A percentile compares a stretch with the other conserved stretches of the same genome.
These are phyloP conservation scores for Vitellaria paradoxa DNA, from an alignment of 179 eudicot genomes.

Conservation along the genomic window DNA sequence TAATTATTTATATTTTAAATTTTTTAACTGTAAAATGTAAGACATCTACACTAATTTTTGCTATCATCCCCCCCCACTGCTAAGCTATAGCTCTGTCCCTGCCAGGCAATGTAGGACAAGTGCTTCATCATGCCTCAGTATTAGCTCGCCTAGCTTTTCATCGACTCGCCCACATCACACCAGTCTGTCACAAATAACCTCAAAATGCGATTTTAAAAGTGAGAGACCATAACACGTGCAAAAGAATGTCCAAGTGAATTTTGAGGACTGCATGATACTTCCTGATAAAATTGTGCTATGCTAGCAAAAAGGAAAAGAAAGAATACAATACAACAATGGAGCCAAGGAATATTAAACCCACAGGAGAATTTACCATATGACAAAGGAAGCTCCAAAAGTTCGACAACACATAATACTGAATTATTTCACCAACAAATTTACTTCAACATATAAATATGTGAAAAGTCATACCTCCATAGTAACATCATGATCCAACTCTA, in stretches of 20 bases:
- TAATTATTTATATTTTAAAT: too few species aligned
- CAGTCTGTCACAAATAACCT: too few species aligned
- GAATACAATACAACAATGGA: neutral
- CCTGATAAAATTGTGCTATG: neutral
- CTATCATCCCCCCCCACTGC: too few species aligned
- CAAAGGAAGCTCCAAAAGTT: neutral
- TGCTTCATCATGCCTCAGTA: too few species aligned
- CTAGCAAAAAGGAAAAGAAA: neutral
- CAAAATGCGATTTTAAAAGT: too few species aligned
- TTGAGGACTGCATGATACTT: neutral
- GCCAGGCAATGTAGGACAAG: too few species aligned
- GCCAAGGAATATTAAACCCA: neutral
- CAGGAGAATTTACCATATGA: too few species aligned
- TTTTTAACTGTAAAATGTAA: too few species aligned
- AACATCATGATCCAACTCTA: constrained; percentile 60
- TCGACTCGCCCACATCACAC: too few species aligned
- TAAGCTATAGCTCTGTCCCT: too few species aligned
- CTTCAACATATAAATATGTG: neutral
- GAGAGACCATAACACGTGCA: neutral
- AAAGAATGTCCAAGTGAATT: neutral
- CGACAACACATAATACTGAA: neutral
- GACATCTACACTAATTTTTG: too few species aligned
- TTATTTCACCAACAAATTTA: neutral
- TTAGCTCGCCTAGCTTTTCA: too few species aligned
- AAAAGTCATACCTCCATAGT: constrained; percentile 59